Conservation (phyloP, 495 filamentous ascomycete species). For the Aspergillus steynii region DNA sequence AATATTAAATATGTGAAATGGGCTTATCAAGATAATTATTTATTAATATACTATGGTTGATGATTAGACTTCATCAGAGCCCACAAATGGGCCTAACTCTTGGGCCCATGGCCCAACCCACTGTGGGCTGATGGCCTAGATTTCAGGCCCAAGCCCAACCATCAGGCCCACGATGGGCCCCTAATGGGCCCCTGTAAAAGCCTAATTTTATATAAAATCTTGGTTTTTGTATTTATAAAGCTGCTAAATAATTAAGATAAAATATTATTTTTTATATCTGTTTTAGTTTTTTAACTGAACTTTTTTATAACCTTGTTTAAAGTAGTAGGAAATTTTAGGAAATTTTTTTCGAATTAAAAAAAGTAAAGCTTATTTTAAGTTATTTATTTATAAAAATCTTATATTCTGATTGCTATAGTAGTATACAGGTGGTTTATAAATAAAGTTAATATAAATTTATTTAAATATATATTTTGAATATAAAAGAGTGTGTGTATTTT, state of each 20-base stretch:
- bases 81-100: no score
- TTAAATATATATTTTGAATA: not conserved
- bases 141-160: no score
- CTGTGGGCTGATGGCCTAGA: no score
- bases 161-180: constrained; percentile 1
- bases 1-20: no score
- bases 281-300: not conserved
- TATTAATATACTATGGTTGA: no score
- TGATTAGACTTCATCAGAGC: no score
- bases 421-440: not conserved
- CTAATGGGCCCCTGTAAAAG: constrained; percentile 3
- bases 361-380: not conserved
- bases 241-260: constrained; percentile 4
- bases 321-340: not conserved
- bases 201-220: constrained; percentile 3
- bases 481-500: no score
- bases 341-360: not conserved
- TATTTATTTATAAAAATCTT: not conserved
- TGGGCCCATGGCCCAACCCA: no score
- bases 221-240: constrained; percentile 2
- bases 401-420: not conserved
- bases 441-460: not conserved
- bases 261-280: constrained; percentile 2
- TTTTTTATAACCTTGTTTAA: not conserved
- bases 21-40: no score